Evolutionary conservation across 306 rosid species (phyloP).

Genomic region (Betula pendula): DNA sequence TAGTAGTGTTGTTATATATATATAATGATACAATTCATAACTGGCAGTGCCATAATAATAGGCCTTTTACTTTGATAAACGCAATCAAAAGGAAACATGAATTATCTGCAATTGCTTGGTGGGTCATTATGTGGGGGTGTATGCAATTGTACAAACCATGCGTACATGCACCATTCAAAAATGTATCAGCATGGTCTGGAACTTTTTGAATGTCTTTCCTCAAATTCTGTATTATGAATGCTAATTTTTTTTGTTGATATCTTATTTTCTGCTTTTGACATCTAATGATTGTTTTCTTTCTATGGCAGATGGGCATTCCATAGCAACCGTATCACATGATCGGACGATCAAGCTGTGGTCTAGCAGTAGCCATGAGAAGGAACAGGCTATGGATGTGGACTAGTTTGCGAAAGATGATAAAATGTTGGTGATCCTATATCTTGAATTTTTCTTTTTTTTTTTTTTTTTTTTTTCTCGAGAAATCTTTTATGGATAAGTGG

Average conservation of each 20-base stretch:
- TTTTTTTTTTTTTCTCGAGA: not conserved
- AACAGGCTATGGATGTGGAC: conserved; percentile 69
- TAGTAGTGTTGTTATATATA: not conserved
- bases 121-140: not conserved
- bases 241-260: conserved; percentile 12
- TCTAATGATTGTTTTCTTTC: conserved; percentile 4
- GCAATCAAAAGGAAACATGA: not conserved
- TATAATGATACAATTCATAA: not conserved
- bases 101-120: not conserved
- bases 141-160: not conserved
- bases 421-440: not conserved
- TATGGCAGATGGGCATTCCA: conserved; percentile 67
- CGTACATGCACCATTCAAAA: not conserved
- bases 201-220: not conserved
- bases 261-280: conserved; percentile 10
- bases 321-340: conserved; percentile 81
- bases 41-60: not conserved
- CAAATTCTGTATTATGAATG: not conserved
- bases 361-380: conserved; percentile 36
- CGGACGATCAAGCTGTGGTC: conserved; percentile 90
- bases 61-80: not conserved
- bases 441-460: too few species aligned
- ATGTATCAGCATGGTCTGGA: not conserved
- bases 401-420: conserved; percentile 37
- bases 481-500: not conserved